Percentiles rank a stretch among this genome's conserved stretches.
Conservation (phyloP, 805 yeast species). For the Lipomyces lipofer region DNA sequence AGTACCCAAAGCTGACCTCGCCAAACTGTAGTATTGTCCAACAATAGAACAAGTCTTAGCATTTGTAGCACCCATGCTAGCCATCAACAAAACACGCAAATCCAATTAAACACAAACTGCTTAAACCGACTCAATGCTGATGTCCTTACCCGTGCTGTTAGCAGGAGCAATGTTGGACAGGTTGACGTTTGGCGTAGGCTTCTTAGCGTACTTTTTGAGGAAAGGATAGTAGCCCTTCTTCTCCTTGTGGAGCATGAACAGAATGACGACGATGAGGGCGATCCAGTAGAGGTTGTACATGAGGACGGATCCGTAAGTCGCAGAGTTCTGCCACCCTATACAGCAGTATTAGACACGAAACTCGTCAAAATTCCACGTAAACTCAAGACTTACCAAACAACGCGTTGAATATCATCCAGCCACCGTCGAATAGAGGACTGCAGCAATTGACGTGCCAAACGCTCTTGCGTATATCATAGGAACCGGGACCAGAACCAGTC, state of each 20-base stretch:
- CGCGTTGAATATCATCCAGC: conserved; percentile 97
- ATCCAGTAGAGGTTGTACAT: conserved; percentile 91
- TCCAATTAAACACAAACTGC: too few relatives aligned
- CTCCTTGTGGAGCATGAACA: conserved; percentile 77
- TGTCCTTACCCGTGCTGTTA: too few relatives aligned
- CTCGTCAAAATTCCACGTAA: not conserved
- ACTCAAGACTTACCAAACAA: conserved; percentile 60
- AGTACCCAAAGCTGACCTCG: too few relatives aligned
- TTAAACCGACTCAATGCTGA: too few relatives aligned
- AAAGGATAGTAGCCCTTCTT: conserved; percentile 51
- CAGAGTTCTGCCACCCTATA: conserved; percentile 83
- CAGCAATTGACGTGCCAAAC: conserved; percentile 99
- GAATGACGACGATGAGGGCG: conserved; percentile 54
- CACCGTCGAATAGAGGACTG: conserved; percentile 85
- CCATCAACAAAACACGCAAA: too few relatives aligned
- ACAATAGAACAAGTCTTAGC: too few relatives aligned
- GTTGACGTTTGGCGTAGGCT: too few relatives aligned
- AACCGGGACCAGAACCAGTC: conserved; percentile 90
- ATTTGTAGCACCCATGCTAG: too few relatives aligned
- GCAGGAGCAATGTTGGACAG: too few relatives aligned
- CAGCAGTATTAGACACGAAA: not conserved
- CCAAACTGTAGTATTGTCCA: too few relatives aligned
- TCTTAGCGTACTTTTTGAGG: too few relatives aligned
- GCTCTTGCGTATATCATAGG: conserved; percentile 73
- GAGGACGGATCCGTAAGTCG: conserved; percentile 87